phyloP scores from a whole-genome alignment of 2,329 filamentous ascomycete species.

The Ilyonectria sp. region DNA sequence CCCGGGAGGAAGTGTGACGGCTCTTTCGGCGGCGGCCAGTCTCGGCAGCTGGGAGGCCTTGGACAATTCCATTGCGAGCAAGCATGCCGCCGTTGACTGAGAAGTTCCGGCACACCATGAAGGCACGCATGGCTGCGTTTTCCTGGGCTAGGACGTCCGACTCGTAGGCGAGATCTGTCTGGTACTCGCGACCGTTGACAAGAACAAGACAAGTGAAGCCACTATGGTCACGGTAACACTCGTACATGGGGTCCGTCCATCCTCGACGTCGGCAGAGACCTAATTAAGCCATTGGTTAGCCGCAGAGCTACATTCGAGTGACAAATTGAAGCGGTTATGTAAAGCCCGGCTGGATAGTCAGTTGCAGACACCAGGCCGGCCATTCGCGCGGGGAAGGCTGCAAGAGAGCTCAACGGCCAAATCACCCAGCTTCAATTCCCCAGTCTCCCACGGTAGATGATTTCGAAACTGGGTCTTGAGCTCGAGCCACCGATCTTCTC shows the following conservation, averaged over 20 bases:
- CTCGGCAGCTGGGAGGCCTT: conserved; percentile 73
- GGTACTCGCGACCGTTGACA: conserved; percentile 97
- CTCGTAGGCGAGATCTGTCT: conserved; percentile 88
- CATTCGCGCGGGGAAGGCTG: conserved; percentile 48
- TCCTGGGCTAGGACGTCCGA: conserved; percentile 89
- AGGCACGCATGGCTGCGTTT: conserved; percentile 94
- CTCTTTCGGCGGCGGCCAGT: conserved; percentile 66
- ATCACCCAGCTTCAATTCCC: background rate
- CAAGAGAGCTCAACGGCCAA: conserved; percentile 54
- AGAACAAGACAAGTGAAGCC: conserved; percentile 93
- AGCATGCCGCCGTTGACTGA: conserved; percentile 96
- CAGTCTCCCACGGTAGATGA: background rate
- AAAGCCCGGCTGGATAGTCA: background rate
- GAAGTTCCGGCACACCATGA: conserved; percentile 98
- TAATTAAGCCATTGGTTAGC: conserved; percentile 62
- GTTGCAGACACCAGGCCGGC: background rate
- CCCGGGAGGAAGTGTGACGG: conserved; percentile 65
- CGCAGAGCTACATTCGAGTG: conserved; percentile 13
- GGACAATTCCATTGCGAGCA: conserved; percentile 77
- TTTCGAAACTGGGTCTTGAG: background rate
- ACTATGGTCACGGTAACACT: conserved; percentile 80
- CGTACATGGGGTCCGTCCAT: conserved; percentile 93
- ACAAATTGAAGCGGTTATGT: background rate
- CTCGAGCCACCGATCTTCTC: background rate
- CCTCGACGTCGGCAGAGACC: conserved; percentile 95